Base-by-base conservation (phyloP, 805 yeast genomes). In the Candida chauliodis region DNA sequence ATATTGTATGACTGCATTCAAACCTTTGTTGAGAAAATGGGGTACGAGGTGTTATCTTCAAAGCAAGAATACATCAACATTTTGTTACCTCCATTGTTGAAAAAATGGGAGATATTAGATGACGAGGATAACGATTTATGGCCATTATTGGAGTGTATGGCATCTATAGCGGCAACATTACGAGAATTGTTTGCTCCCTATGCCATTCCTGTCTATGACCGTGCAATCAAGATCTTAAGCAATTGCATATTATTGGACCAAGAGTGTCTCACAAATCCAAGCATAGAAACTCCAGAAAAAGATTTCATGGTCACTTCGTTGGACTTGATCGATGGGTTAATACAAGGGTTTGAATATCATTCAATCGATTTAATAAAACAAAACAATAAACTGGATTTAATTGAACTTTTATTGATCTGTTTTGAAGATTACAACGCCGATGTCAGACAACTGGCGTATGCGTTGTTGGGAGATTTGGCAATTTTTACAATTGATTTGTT, bases 401-500 rank as follows among this genome's bases (percentile, higher is more conserved):
- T 86, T 66, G 79, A 75, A 25, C 63, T 89, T 34, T 55, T 90
- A 40, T 51, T 84, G 21, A 69, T 76, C 32, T 83, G 95, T 54
- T 72, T 88, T 46, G 83, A 81, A 46, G 95, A 88, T 56, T 74
- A 78, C 4, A 75, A 72, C 18, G 80, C 79, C 45, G 98, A 93
- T 58, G 96, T 93, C n/a, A 76, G 97, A 46, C 99, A 93, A 61
- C 78, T 88, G 42, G 87, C 91, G 0, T 88, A 81, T 63, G 97
- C 98, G 0, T 64, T 93, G 22, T 55, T 91, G 13, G 99, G 99
- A 19, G 99, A 93, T 59, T 71, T 93, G 59, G 84, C 90, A 8
- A 87, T 81, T 45, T 73, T 59, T 56, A 65, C 77, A 21, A 50
- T 71, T 50, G 67, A 69, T 39, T 59, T 76, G 16, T 71, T 78